Conservation (phyloP, 2,329 filamentous ascomycete genomes). For the Pseudocercospora cruenta region DNA sequence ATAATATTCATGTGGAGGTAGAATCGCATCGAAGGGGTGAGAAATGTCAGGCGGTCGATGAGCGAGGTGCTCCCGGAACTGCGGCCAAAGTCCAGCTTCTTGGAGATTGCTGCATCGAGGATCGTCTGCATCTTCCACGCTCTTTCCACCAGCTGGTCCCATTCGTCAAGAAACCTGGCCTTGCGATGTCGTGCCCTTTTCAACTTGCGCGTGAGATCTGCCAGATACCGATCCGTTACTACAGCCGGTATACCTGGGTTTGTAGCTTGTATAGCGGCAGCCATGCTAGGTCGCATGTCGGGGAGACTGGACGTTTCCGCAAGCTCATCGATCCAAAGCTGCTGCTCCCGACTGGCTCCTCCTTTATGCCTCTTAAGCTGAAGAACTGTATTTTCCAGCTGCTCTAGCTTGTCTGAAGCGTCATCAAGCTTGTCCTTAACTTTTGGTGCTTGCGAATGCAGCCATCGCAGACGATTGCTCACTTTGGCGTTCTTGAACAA, state of each 20-base stretch:
- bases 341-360: constrained; percentile 73
- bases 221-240: constrained; percentile 90
- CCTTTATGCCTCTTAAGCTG: constrained; percentile 81
- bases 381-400: constrained; percentile 77
- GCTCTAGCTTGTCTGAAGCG: constrained; percentile 75
- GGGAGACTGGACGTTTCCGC: constrained; percentile 73
- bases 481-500: constrained; percentile 80
- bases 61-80: constrained; percentile 36
- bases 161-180: constrained; percentile 80
- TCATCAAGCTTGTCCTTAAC: constrained; percentile 88
- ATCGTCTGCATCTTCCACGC: constrained; percentile 78
- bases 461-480: constrained; percentile 70
- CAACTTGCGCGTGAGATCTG: constrained; percentile 81
- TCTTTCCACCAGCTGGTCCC: constrained; percentile 75
- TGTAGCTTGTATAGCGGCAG: constrained; percentile 40
- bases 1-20: constrained; percentile 73
- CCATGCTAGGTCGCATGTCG: constrained; percentile 56
- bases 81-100: constrained; percentile 74
- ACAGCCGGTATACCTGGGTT: constrained; percentile 64
- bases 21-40: constrained; percentile 83
- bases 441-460: constrained; percentile 79
- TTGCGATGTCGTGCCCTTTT: constrained; percentile 81
- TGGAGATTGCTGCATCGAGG: constrained; percentile 79
- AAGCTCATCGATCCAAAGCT: constrained; percentile 95
- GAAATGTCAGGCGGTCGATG: constrained; percentile 59